These are phyloP conservation scores for Xylaria sp. DNA, from an alignment of 2,329 filamentous ascomycete genomes.

Conservation along the genomic window DNA sequence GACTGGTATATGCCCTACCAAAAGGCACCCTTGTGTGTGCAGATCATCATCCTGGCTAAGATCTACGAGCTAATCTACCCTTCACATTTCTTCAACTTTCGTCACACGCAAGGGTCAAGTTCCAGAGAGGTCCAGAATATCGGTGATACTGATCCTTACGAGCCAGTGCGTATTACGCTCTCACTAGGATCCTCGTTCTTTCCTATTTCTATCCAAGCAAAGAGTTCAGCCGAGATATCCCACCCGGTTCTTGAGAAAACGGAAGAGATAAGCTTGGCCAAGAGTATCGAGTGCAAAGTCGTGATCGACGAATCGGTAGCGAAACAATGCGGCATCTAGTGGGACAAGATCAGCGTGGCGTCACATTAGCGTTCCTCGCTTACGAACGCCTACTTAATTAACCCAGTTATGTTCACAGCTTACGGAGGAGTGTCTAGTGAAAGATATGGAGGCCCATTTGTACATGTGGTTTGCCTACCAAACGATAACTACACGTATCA, in stretches of 20 bases:
- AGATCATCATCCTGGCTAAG: slow-evolving; percentile 22
- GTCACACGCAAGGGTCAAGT: slow-evolving; percentile 9
- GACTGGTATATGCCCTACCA: neutral
- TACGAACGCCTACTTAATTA: slow-evolving; percentile 26
- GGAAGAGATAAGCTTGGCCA: slow-evolving; percentile 16
- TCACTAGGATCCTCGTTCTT: neutral
- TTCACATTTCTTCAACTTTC: slow-evolving; percentile 9
- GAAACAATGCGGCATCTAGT: slow-evolving; percentile 29
- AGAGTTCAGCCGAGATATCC: slow-evolving; percentile 15
- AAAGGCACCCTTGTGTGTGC: neutral
- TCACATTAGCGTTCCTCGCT: slow-evolving; percentile 41
- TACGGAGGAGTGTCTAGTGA: neutral
- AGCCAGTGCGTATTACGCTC: neutral
- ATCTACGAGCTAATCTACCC: slow-evolving; percentile 24
- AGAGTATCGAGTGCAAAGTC: slow-evolving; percentile 3
- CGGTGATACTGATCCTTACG: slow-evolving; percentile 8
- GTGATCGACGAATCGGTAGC: slow-evolving; percentile 26
- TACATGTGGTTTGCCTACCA: neutral
- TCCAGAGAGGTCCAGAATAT: slow-evolving; percentile 2
- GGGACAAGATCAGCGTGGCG: slow-evolving; percentile 38
- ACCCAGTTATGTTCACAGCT: slow-evolving; percentile 13
- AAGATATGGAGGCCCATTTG: neutral
- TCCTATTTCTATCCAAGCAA: slow-evolving; percentile 2
- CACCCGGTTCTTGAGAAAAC: slow-evolving; percentile 9
- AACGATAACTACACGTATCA: too few relatives aligned